These are phyloP conservation scores for Kodamaea anthophila DNA, from an alignment of 1,139 yeast genomes.

Conservation along the genomic window DNA sequence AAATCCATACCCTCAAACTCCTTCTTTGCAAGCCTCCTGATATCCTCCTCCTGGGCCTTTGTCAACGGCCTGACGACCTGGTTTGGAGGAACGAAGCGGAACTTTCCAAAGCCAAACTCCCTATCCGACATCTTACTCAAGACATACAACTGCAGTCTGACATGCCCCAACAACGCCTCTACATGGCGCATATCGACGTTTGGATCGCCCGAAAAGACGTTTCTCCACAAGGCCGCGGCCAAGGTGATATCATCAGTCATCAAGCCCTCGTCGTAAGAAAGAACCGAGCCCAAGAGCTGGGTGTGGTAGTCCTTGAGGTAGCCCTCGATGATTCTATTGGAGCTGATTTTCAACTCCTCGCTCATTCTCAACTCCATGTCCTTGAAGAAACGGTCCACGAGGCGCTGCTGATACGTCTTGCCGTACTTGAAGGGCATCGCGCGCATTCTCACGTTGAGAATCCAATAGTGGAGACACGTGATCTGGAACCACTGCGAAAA, in stretches of 20 bases:
- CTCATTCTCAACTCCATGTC: slow-evolving; percentile 85
- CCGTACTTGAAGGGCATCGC: slow-evolving; percentile 91
- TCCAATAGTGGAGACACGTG: slow-evolving; percentile 88
- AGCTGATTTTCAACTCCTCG: slow-evolving; percentile 76
- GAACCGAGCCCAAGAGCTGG: slow-evolving; percentile 82
- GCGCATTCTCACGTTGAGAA: slow-evolving; percentile 88
- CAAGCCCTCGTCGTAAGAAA: slow-evolving; percentile 91
- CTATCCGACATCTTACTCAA: slow-evolving; percentile 80
- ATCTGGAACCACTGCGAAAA: slow-evolving; percentile 95
- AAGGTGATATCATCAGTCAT: slow-evolving; percentile 76
- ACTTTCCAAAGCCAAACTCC: slow-evolving; percentile 88
- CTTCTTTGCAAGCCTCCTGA: slow-evolving; percentile 28
- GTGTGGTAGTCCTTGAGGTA: slow-evolving; percentile 86
- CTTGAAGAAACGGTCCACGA: slow-evolving; percentile 81
- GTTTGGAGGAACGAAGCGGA: slow-evolving; percentile 80
- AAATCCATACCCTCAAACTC: slow-evolving; percentile 43
- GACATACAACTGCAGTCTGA: slow-evolving; percentile 83
- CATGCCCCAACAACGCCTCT: slow-evolving; percentile 82
- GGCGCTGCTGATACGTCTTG: slow-evolving; percentile 82
- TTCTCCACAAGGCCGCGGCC: slow-evolving; percentile 89
- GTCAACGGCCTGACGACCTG: slow-evolving; percentile 71
- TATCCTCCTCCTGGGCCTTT: slow-evolving; percentile 47
- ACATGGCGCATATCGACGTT: slow-evolving; percentile 78
- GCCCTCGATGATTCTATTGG: slow-evolving; percentile 80
- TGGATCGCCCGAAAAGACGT: slow-evolving; percentile 78